Evolutionary conservation across 768 basidiomycete genomes (phyloP).

Genomic region (Trametes sanguinea): DNA sequence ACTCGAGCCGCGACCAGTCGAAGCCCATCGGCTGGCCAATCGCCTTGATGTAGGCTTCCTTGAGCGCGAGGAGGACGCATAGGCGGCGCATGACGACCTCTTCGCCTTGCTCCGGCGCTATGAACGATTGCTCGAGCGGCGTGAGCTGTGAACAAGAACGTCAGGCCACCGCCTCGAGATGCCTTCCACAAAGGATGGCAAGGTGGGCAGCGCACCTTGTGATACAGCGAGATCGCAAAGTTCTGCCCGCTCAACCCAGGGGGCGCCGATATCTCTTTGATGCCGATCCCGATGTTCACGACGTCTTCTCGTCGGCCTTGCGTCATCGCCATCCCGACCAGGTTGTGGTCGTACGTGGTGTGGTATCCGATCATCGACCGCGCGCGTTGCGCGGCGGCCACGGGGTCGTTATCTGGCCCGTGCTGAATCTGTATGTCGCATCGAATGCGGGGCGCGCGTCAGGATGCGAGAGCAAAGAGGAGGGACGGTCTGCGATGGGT

Average conservation of each 20-base stretch:
- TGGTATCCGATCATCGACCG: slow-evolving; percentile 83
- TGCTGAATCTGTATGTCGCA: slow-evolving; percentile 28
- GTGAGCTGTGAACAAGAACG: slow-evolving; percentile 44
- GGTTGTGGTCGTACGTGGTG: slow-evolving; percentile 62
- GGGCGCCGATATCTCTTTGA: slow-evolving; percentile 69
- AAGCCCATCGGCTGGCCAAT: slow-evolving; percentile 81
- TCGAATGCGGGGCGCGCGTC: background rate
- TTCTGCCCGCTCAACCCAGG: slow-evolving; percentile 55
- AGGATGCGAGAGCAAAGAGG: background rate
- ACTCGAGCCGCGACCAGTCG: slow-evolving; percentile 80
- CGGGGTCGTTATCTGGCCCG: slow-evolving; percentile 56
- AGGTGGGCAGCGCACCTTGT: slow-evolving; percentile 56
- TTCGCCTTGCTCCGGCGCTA: slow-evolving; percentile 54
- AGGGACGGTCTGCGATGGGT: slow-evolving; percentile 14
- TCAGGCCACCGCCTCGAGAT: background rate
- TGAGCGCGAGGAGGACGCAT: slow-evolving; percentile 77
- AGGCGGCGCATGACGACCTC: slow-evolving; percentile 72
- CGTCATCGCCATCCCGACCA: slow-evolving; percentile 85
- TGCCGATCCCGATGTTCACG: slow-evolving; percentile 79
- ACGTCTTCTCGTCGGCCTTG: slow-evolving; percentile 76
- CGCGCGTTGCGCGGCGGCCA: slow-evolving; percentile 58
- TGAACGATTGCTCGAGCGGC: slow-evolving; percentile 51
- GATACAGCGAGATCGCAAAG: slow-evolving; percentile 73
- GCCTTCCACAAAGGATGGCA: background rate
- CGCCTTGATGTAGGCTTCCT: slow-evolving; percentile 81